Conservation (phyloP, 2,329 filamentous ascomycete species). For the Colletotrichum sp. region DNA sequence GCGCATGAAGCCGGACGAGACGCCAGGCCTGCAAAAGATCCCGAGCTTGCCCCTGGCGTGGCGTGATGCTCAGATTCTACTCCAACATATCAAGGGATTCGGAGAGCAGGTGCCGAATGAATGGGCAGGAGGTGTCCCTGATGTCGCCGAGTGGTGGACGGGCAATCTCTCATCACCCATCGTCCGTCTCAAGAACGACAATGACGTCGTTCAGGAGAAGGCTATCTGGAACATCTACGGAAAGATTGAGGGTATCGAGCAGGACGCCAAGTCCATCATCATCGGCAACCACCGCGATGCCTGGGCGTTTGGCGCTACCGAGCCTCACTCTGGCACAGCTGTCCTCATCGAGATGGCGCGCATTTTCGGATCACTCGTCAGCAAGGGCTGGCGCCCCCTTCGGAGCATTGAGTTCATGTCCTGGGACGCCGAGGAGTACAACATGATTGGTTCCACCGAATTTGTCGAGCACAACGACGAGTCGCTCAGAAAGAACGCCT, state of each 20-base stretch:
- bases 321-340: conserved; percentile 87
- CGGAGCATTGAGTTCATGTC: conserved; percentile 97
- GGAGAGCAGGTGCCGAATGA: conserved; percentile 71
- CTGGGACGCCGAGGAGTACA: conserved; percentile 95
- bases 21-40: conserved; percentile 77
- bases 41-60: conserved; percentile 90
- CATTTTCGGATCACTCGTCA: conserved; percentile 79
- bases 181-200: conserved; percentile 83
- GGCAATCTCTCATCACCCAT: conserved; percentile 76
- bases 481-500: conserved; percentile 72
- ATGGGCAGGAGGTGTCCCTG: conserved; percentile 81
- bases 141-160: conserved; percentile 77
- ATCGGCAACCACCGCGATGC: conserved; percentile 94
- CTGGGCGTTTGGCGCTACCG: conserved; percentile 86
- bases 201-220: conserved; percentile 83
- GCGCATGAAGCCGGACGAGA: conserved; percentile 72
- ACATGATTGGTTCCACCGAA: conserved; percentile 91
- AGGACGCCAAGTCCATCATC: conserved; percentile 81
- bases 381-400: conserved; percentile 84
- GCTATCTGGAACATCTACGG: conserved; percentile 93
- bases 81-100: conserved; percentile 77
- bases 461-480: conserved; percentile 88
- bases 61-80: conserved; percentile 82
- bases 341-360: conserved; percentile 88
- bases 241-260: conserved; percentile 82